Evolutionary conservation across 179 eudicot genomes (phyloP), one percentile per base, ranked within the genome.

Genomic region (Beta corolliflora): DNA sequence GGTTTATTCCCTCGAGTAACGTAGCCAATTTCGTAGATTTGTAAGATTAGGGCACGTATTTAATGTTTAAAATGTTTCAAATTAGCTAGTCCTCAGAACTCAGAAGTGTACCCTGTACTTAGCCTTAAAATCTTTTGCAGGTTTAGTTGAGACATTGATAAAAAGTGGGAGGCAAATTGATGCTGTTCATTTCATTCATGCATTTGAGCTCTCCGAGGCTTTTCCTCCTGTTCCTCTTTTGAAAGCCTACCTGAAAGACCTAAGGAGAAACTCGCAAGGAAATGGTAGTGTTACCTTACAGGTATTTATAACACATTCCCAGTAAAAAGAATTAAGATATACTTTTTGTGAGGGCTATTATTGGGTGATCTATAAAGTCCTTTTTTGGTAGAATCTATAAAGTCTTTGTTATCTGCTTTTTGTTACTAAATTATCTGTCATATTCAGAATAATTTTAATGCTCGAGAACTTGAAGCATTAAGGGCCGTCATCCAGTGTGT

Each of bases 171-270:
- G 84, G 78, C 89, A 81, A 65, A 81, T 89, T 71, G 93, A 89
- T 83, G 95, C 93, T 5, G 89, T 89, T n/a, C 91, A 88, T 84
- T 86, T 91, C 72, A 83, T 87, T 60, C 90, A 88, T 71, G 87
- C 89, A 36, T 92, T 91, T 81, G 72, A 88, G 82, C 92, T 92
- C 48, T 75, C 85, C 13, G 90, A 88, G 81, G 77, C 78, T 10
- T 81, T 86, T 81, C 91, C 93, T 58, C 76, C 87, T 9, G 89
- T 88, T 55, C 89, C 93, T 36, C 90, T 92, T 44, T 81, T 92
- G 44, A 88, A 81, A 84, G 76, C 86, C 25, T 90, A 87, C 82
- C 74, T 92, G 87, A 91, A 86, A 76, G 89, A 89, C 50, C 55
- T 88, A 70, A 88, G 91, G 81, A 88, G 91, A 81, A 91, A 86